Percentiles rank a stretch among this genome's conserved stretches.
Evolutionary conservation across 768 basidiomycete genomes (phyloP).

Genomic region (Lactarius vividus): DNA sequence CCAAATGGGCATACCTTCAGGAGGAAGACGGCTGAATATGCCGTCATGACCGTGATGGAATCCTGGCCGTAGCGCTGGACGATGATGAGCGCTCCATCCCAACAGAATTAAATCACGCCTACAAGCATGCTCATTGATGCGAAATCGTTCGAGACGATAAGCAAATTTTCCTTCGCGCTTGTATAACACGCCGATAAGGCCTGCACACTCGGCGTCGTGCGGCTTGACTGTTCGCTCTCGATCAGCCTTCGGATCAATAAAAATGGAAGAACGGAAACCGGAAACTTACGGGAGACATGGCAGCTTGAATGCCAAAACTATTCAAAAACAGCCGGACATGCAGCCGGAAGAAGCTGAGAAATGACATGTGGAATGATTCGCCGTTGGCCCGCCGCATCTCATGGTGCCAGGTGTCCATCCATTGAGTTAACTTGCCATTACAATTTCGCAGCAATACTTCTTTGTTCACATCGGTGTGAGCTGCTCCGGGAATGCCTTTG

Average conservation of each 20-base stretch:
- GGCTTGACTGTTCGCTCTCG: slow-evolving; percentile 44
- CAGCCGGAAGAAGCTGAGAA: slow-evolving; percentile 72
- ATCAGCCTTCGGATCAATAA: slow-evolving; percentile 16
- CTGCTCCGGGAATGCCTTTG: slow-evolving; percentile 44
- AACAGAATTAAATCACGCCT: slow-evolving; percentile 29
- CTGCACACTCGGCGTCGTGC: slow-evolving; percentile 58
- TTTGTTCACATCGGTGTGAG: slow-evolving; percentile 65
- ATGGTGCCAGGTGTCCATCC: slow-evolving; percentile 68
- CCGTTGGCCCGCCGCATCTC: slow-evolving; percentile 76
- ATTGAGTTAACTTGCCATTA: slow-evolving; percentile 68
- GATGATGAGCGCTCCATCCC: slow-evolving; percentile 20
- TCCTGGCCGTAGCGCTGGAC: slow-evolving; percentile 80
- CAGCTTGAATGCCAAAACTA: slow-evolving; percentile 73
- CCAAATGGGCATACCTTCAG: slow-evolving; percentile 51
- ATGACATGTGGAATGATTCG: slow-evolving; percentile 70
- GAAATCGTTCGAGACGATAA: slow-evolving; percentile 73
- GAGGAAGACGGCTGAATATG: slow-evolving; percentile 79
- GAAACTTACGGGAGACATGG: slow-evolving; percentile 51
- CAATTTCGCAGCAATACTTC: slow-evolving; percentile 69
- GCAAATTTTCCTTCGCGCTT: slow-evolving; percentile 67
- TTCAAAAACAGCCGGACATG: slow-evolving; percentile 82
- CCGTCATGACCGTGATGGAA: slow-evolving; percentile 81
- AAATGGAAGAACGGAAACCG: slow-evolving; percentile 3
- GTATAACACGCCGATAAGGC: slow-evolving; percentile 71
- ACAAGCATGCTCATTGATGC: slow-evolving; percentile 72